Base-by-base conservation (phyloP, 2,329 filamentous ascomycete species). In the Calonectria fujianensis region DNA sequence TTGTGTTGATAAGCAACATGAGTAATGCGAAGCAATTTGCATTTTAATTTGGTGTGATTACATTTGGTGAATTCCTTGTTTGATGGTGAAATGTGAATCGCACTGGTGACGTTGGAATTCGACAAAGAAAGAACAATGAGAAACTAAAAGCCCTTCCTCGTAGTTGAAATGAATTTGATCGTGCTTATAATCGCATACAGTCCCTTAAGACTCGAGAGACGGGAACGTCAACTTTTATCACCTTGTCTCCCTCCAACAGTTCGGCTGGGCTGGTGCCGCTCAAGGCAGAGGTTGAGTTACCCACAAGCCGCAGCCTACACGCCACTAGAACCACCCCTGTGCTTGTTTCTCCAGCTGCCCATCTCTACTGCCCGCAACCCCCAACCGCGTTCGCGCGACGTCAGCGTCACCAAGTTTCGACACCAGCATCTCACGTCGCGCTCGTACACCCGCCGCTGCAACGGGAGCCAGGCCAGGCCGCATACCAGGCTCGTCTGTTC, bases 401-500 rank as follows among this genome's bases (percentile, higher is more conserved):
- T 63, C 69, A 37, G 41, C 37, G 41, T 35, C 54, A 52, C 45
- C 68, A 37, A 69, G 70, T 72, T 41, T 72, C 48, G 73, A 72
- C 64, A 35, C 54, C 50, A 51, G 20, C 66, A 64, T 35, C 41
- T 61, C 39, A 24, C 57, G 69, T 65, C 65, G 72, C 74, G 41
- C 59, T 61, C 71, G 32, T 48, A 13, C 48, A 24, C 35, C 18
- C 72, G 72, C 51, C 71, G 51, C 59, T 57, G 8, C 77, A 79
- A 69, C 76, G 82, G 52, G 74, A 76, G 69, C 76, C 72, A 37
- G 77, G 69, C 31, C 65, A 77, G 8, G 67, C 71, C 18, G 35
- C 72, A 9, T 80, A 78, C 32, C 64, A 77, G 29, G 61, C 52
- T 13, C 75, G 75, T 72, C 75, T 78, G 18, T 57, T 79, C 64